A percentile compares a stretch with the other conserved stretches of the same genome.
phyloP scores from a whole-genome alignment of 495 filamentous ascomycete genomes.

The Penicillium paxilli region DNA sequence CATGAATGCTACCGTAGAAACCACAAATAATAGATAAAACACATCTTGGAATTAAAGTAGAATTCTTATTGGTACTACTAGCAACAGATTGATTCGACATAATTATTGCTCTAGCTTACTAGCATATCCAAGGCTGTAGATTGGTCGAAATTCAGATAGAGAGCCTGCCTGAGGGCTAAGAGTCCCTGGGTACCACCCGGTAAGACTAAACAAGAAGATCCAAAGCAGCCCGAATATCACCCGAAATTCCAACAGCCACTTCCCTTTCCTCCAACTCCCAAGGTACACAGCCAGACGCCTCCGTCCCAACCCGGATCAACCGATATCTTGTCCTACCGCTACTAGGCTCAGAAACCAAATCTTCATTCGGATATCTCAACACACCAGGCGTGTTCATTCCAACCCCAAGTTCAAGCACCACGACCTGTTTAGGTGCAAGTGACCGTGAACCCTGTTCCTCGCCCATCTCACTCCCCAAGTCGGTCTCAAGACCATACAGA shows the following conservation, averaged over 20 bases:
- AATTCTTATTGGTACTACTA: too few relatives aligned
- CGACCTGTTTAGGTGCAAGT: background rate
- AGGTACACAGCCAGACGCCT: constrained; percentile 23
- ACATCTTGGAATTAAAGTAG: too few relatives aligned
- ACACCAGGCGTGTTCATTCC: constrained; percentile 29
- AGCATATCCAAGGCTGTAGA: too few relatives aligned
- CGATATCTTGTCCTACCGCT: constrained; percentile 3
- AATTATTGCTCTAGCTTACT: too few relatives aligned
- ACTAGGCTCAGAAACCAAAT: constrained; percentile 13
- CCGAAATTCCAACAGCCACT: constrained; percentile 16
- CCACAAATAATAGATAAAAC: too few relatives aligned
- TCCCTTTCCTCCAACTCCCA: constrained; percentile 24
- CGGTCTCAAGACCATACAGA: background rate
- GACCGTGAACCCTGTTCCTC: background rate
- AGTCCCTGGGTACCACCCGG: too few relatives aligned
- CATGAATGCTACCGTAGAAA: too few relatives aligned
- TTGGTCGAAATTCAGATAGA: too few relatives aligned
- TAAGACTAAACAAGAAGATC: constrained; percentile 1
- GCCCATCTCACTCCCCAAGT: too few relatives aligned
- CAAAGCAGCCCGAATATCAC: constrained; percentile 1
- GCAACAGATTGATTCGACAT: too few relatives aligned
- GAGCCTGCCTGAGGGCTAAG: too few relatives aligned
- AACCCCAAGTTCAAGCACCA: constrained; percentile 28
- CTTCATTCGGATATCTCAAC: constrained; percentile 28
- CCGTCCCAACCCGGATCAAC: constrained; percentile 24